A percentile compares a stretch with the other conserved stretches of the same genome.
These are phyloP conservation scores for Kwoniella mangroviensis DNA, from an alignment of 768 basidiomycete genomes.

Conservation along the genomic window DNA sequence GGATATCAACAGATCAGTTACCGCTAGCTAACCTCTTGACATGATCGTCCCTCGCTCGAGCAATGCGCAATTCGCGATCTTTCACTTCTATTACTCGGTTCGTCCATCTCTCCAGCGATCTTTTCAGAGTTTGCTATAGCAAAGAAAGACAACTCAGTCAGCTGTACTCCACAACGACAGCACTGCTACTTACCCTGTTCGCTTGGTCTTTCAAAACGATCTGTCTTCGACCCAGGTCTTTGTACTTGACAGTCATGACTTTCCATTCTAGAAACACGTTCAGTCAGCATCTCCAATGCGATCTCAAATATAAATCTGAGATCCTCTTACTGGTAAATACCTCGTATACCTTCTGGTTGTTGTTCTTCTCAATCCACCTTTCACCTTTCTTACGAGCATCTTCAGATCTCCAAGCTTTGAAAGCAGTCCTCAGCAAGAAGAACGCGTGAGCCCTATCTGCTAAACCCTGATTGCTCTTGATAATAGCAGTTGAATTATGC, in stretches of 20 bases:
- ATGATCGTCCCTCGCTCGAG: slow-evolving; percentile 24
- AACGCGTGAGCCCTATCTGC: slow-evolving; percentile 46
- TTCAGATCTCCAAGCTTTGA: slow-evolving; percentile 31
- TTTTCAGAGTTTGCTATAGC: slow-evolving; percentile 23
- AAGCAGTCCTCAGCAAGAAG: slow-evolving; percentile 36
- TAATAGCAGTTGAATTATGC: slow-evolving; percentile 16
- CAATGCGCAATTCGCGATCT: slow-evolving; percentile 41
- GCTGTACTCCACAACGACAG: too few species aligned
- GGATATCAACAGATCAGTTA: neutral
- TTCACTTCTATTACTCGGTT: slow-evolving; percentile 44
- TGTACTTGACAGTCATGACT: slow-evolving; percentile 14
- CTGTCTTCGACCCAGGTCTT: slow-evolving; percentile 9
- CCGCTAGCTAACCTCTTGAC: slow-evolving; percentile 15
- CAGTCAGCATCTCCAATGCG: neutral
- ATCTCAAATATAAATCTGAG: neutral
- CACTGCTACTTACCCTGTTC: slow-evolving; percentile 11
- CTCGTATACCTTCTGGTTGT: slow-evolving; percentile 14
- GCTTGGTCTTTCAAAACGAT: neutral
- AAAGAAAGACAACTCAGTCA: neutral
- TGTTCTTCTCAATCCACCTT: slow-evolving; percentile 24
- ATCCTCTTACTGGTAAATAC: slow-evolving; percentile 36
- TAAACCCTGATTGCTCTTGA: slow-evolving; percentile 13
- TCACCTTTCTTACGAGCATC: slow-evolving; percentile 20
- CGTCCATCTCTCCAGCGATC: slow-evolving; percentile 37
- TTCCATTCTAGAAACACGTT: slow-evolving; percentile 29